Percentiles rank a stretch among this genome's conserved stretches.
Evolutionary conservation across 78 protist species (phyloP).

Genomic region (Dictyostelium capitatum): DNA sequence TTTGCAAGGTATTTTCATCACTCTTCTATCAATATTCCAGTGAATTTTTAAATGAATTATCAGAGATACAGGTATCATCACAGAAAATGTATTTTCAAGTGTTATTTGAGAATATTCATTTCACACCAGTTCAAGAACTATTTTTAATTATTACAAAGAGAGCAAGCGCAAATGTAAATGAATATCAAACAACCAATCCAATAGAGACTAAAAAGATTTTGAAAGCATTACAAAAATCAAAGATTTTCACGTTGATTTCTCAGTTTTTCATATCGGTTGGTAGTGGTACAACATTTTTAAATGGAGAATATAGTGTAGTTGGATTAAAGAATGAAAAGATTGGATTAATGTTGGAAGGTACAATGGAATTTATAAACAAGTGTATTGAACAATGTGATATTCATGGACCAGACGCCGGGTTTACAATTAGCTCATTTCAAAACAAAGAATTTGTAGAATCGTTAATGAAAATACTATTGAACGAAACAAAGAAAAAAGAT

Average conservation of each 20-base stretch:
- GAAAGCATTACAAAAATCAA: conserved; percentile 55
- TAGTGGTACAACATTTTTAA: background rate
- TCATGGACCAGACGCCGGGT: conserved; percentile 70
- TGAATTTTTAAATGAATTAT: conserved; percentile 20
- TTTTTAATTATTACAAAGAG: conserved; percentile 40
- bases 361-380: conserved; percentile 41
- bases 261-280: conserved; percentile 25
- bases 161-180: conserved; percentile 48
- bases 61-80: conserved; percentile 26
- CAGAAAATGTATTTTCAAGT: conserved; percentile 57
- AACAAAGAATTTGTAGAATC: conserved; percentile 53
- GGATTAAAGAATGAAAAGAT: background rate
- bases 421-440: conserved; percentile 33
- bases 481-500: conserved; percentile 44
- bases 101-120: conserved; percentile 17
- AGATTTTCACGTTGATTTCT: conserved; percentile 18
- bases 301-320: background rate
- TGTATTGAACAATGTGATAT: conserved; percentile 52
- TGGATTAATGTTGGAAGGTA: conserved; percentile 41
- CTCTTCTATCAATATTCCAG: conserved; percentile 49
- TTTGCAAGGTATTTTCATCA: conserved; percentile 36
- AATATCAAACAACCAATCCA: conserved; percentile 73
- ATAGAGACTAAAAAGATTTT: conserved; percentile 68
- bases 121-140: conserved; percentile 43
- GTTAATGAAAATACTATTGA: conserved; percentile 1